These are phyloP conservation scores for Rhodotorula paludigena DNA, from an alignment of 768 basidiomycete genomes.

Conservation along the genomic window DNA sequence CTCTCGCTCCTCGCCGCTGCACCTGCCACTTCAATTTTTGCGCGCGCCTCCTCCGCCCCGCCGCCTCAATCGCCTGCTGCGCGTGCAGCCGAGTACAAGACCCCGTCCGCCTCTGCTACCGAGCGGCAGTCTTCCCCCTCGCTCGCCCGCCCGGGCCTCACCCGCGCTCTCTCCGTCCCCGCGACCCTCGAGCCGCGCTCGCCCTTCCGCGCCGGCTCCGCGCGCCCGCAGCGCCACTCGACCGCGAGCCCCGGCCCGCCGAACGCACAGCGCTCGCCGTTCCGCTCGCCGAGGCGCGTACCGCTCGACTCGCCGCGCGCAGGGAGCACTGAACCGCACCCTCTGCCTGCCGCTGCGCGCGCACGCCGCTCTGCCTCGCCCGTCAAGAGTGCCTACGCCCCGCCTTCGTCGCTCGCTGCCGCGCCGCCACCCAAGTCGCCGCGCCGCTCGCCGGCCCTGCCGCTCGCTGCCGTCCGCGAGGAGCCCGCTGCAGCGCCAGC, in stretches of 20 bases:
- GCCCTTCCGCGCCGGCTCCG: slow-evolving; percentile 15
- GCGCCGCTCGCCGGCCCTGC: background rate
- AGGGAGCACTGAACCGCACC: background rate
- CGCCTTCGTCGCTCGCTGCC: slow-evolving; percentile 6
- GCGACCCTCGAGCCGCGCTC: slow-evolving; percentile 5
- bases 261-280: background rate
- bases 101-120: too few species aligned
- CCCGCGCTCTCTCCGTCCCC: slow-evolving; percentile 18
- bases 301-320: background rate
- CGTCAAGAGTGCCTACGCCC: background rate
- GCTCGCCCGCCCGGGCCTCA: background rate
- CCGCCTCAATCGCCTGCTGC: slow-evolving; percentile 11
- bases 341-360: background rate
- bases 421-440: background rate
- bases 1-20: background rate
- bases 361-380: background rate
- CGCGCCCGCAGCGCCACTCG: background rate
- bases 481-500: too few species aligned
- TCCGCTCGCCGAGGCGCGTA: slow-evolving; percentile 25
- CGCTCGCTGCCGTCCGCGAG: background rate
- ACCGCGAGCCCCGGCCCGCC: background rate
- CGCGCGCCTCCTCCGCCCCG: background rate
- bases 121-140: background rate
- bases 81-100: background rate
- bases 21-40: background rate